phyloP scores from a whole-genome alignment of 345 rosid genomes.

The Dovyalis caffra region DNA sequence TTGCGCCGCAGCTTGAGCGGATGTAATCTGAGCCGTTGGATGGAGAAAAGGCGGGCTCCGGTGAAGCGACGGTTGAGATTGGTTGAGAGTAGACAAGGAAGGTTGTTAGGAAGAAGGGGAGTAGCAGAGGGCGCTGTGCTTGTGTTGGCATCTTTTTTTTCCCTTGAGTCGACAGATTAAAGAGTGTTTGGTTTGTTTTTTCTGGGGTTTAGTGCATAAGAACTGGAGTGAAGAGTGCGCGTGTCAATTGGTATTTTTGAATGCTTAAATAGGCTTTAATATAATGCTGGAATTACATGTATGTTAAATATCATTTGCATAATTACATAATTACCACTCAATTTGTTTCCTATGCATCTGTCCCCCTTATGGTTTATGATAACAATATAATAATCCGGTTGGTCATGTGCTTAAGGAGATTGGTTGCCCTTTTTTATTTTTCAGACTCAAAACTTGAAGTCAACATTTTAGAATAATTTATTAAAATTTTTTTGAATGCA shows the following conservation, averaged over 20 bases:
- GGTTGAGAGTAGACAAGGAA: constrained; percentile 27
- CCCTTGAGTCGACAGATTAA: not conserved
- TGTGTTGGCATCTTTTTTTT: constrained; percentile 23
- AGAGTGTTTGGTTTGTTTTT: not conserved
- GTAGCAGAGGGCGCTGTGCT: not conserved
- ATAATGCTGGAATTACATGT: not conserved
- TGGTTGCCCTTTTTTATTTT: too few relatives aligned
- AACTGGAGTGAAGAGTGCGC: not conserved
- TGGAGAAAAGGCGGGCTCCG: constrained; percentile 4
- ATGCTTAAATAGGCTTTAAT: not conserved
- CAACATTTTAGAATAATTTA: too few relatives aligned
- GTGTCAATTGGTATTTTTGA: not conserved
- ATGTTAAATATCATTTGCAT: not conserved
- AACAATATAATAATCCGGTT: too few relatives aligned
- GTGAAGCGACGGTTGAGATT: constrained; percentile 26
- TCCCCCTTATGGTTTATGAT: not conserved
- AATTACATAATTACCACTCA: not conserved
- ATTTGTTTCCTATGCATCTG: not conserved
- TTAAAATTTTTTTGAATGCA: too few relatives aligned
- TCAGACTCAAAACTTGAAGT: too few relatives aligned
- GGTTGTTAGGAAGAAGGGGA: constrained; percentile 27
- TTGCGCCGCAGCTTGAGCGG: constrained; percentile 68
- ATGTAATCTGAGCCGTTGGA: constrained; percentile 54
- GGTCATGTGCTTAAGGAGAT: too few relatives aligned
- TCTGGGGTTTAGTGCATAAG: not conserved